Evolutionary conservation across 2,329 filamentous ascomycete genomes (phyloP), one percentile per base, ranked within the genome.

Genomic region (Metarhizium sp.): DNA sequence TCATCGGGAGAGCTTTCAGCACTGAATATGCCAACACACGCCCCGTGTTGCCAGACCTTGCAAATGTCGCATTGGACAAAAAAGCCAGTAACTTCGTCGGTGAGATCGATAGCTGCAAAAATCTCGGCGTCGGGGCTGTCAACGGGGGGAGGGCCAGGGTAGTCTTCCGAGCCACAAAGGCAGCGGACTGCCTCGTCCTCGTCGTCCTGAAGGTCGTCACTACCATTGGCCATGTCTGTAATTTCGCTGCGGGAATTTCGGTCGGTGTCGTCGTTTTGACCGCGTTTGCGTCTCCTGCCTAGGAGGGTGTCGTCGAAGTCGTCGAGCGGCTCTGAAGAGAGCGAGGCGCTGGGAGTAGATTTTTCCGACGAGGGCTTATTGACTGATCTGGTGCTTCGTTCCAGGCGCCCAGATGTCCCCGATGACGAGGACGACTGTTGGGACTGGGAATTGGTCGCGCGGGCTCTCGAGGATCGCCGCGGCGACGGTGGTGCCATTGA

Each of bases 31-130:
- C 94, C 92, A 57, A 99, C 92, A 67, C 94, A 99, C 58, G 92
- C 92, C 65, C 94, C 94, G 69, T 99, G 94, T 71, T 99, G 94
- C 94, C 92, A 99, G 60, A 97, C 94, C 69, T 95, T 95, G 78
- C 94, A 99, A 60, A 89, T 79, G 73, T 97, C 94, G 80, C 94
- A 99, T 76, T 97, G 92, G 62, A 99, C 92, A 73, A 96, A 99
- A 72, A 97, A 87, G 53, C 92, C 92, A 48, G 92, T 94, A 61
- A 92, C 80, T 61, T 97, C 92, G 65, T 96, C 91, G 36, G 85
- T 83, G 59, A 90, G 78, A 60, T 85, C 75, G 74, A 84, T 73
- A 69, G 78, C 71, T 70, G 79, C 72, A 73, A 84, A 73, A 68
- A 79, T 72, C 63, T 84, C 77, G 59, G 77, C 69, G 64, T 83